Percentiles rank a stretch among this genome's conserved stretches.
Evolutionary conservation across 2,329 filamentous ascomycete genomes (phyloP).

Genomic region (Mycosphaerella sp.): DNA sequence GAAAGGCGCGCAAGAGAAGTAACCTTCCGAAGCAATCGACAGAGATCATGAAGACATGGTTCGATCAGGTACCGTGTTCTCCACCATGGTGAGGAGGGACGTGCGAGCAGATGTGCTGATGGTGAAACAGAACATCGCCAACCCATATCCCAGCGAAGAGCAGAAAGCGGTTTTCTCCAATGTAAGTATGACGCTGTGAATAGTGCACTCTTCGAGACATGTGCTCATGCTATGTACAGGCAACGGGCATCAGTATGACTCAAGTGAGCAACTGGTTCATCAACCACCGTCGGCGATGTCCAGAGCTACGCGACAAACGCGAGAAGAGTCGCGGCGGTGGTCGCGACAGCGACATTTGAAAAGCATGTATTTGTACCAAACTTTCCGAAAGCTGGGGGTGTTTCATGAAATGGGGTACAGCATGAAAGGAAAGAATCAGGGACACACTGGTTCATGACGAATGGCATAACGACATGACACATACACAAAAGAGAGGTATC

Average conservation of each 20-base stretch:
- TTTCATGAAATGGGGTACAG: background rate
- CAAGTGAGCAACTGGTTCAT: constrained; percentile 40
- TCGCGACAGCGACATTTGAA: constrained; percentile 13
- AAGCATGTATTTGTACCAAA: background rate
- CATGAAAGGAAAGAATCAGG: background rate
- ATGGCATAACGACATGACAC: background rate
- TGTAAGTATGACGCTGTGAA: constrained; percentile 21
- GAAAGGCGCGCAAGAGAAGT: constrained; percentile 35
- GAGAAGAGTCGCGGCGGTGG: constrained; percentile 26
- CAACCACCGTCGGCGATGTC: constrained; percentile 36
- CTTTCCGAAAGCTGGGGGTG: background rate
- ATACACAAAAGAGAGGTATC: background rate
- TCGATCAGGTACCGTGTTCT: constrained; percentile 29
- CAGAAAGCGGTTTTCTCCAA: constrained; percentile 34
- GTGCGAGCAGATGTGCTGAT: background rate
- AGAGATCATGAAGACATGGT: constrained; percentile 39
- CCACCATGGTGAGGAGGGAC: background rate
- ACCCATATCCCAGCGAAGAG: constrained; percentile 37
- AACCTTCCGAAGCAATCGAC: constrained; percentile 37
- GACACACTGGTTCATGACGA: background rate
- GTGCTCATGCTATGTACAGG: constrained; percentile 18
- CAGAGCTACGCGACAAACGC: constrained; percentile 35
- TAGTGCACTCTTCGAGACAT: background rate
- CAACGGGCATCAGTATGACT: constrained; percentile 36
- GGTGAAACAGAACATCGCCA: constrained; percentile 31